Percentiles rank a stretch among this genome's conserved stretches.
These are phyloP conservation scores for Blastobotrys terrestris DNA, from an alignment of 805 yeast genomes.

Conservation along the genomic window DNA sequence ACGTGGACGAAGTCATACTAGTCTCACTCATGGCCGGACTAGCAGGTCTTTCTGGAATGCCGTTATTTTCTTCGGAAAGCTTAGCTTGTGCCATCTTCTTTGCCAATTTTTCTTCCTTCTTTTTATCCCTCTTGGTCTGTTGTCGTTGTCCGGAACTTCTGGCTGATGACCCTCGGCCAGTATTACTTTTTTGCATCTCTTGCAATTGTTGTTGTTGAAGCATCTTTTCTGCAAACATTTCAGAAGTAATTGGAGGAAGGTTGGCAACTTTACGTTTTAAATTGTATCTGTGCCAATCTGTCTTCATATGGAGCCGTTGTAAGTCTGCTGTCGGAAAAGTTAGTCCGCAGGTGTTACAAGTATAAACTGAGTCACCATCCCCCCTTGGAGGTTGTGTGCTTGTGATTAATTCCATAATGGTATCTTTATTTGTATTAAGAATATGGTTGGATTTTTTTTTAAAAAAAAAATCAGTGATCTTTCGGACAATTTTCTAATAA, in stretches of 20 bases:
- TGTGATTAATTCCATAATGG: slow-evolving; percentile 15
- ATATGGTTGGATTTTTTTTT: not conserved
- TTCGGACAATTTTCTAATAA: not conserved
- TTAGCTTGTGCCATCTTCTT: slow-evolving; percentile 9
- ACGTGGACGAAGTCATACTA: slow-evolving; percentile 17
- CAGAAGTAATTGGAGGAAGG: slow-evolving; percentile 66
- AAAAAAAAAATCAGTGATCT: not conserved
- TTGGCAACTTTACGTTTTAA: slow-evolving; percentile 87
- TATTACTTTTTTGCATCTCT: slow-evolving; percentile 15
- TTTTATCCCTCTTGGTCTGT: slow-evolving; percentile 33
- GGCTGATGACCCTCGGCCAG: slow-evolving; percentile 21
- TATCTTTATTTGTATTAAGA: not conserved
- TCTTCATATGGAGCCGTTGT: slow-evolving; percentile 91
- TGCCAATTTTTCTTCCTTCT: slow-evolving; percentile 27
- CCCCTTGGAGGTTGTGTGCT: slow-evolving; percentile 13
- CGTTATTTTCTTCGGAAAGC: not conserved
- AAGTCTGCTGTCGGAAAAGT: slow-evolving; percentile 74
- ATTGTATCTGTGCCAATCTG: slow-evolving; percentile 98
- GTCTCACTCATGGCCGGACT: slow-evolving; percentile 10
- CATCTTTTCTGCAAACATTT: slow-evolving; percentile 65
- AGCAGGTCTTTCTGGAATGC: slow-evolving; percentile 8
- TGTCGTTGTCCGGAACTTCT: slow-evolving; percentile 25
- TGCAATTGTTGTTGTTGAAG: slow-evolving; percentile 30
- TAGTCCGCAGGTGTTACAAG: slow-evolving; percentile 86
- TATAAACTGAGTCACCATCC: slow-evolving; percentile 35